These are phyloP conservation scores for Aspergillaceae sp. DNA, from an alignment of 2,329 filamentous ascomycete species.

Conservation along the genomic window DNA sequence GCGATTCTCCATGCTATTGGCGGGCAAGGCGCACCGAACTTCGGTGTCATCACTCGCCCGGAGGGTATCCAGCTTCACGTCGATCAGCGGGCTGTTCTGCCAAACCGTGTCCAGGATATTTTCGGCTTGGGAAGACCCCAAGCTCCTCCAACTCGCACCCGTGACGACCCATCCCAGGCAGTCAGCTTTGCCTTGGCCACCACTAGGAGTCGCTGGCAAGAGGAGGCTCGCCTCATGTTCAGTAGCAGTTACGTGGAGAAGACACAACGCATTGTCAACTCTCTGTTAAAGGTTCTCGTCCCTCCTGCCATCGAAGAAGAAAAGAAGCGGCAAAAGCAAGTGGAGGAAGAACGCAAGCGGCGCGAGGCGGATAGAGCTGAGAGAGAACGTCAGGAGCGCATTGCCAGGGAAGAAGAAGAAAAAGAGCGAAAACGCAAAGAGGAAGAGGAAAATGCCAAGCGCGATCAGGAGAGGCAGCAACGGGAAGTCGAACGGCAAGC, in stretches of 20 bases:
- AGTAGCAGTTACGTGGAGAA: constrained; percentile 60
- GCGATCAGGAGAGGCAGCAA: constrained; percentile 54
- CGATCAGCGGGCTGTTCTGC: constrained; percentile 42
- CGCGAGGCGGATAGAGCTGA: constrained; percentile 54
- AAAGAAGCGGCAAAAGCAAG: constrained; percentile 57
- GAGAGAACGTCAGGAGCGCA: constrained; percentile 55
- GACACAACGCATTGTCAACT: constrained; percentile 56
- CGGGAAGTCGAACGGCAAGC: constrained; percentile 49
- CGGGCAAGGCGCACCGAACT: constrained; percentile 34
- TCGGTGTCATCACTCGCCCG: constrained; percentile 36
- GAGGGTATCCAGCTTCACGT: constrained; percentile 49
- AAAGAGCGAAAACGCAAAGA: constrained; percentile 61
- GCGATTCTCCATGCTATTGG: constrained; percentile 49
- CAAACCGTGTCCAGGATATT: constrained; percentile 47
- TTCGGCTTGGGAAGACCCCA: constrained; percentile 28
- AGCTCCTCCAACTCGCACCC: constrained; percentile 25
- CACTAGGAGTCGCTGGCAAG: constrained; percentile 73
- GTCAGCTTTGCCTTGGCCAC: constrained; percentile 64
- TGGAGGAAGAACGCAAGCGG: constrained; percentile 47
- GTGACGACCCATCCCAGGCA: constrained; percentile 54
- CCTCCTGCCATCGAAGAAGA: constrained; percentile 78
- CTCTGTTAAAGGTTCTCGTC: constrained; percentile 64
- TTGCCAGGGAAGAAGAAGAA: constrained; percentile 61
- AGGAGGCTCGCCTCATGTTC: constrained; percentile 83
- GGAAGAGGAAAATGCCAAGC: constrained; percentile 57